phyloP scores from a whole-genome alignment of 129 eudicot genomes.

The Helianthus tuberosus region DNA sequence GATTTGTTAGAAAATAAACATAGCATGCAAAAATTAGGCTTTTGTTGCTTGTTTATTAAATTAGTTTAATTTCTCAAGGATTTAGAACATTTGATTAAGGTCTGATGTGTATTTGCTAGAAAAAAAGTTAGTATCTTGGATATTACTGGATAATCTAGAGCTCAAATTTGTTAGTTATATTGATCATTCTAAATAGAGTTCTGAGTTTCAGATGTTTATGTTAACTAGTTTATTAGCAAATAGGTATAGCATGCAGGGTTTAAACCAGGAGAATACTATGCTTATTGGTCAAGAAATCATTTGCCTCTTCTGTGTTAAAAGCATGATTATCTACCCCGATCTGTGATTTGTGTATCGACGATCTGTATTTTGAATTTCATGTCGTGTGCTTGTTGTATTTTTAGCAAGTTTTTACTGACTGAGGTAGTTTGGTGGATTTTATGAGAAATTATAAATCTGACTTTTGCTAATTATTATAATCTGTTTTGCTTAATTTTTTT shows the following conservation, averaged over 20 bases:
- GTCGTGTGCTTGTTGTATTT: background rate
- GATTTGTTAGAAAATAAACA: slow-evolving; percentile 16
- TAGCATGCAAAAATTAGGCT: slow-evolving; percentile 15
- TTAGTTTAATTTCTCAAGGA: slow-evolving; percentile 9
- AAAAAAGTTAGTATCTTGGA: background rate
- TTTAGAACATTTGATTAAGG: background rate
- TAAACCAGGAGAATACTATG: background rate
- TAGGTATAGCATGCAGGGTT: slow-evolving; percentile 6
- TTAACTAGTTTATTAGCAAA: background rate
- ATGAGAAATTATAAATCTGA: slow-evolving; percentile 23
- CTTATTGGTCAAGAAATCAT: background rate
- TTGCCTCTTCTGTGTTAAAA: slow-evolving; percentile 5
- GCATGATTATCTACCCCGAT: background rate
- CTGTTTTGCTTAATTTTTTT: slow-evolving; percentile 7
- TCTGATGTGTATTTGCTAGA: background rate
- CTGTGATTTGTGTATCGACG: background rate
- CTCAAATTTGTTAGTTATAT: background rate
- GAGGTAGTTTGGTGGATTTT: slow-evolving; percentile 9
- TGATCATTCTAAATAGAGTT: background rate
- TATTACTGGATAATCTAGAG: background rate
- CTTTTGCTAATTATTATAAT: slow-evolving; percentile 8
- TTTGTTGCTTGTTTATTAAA: slow-evolving; percentile 8
- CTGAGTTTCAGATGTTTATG: slow-evolving; percentile 4
- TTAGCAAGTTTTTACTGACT: background rate
- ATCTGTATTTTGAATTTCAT: background rate